Evolutionary conservation across 352 stramenopile genomes (phyloP).

Genomic region (Phytophthora pistaciae): DNA sequence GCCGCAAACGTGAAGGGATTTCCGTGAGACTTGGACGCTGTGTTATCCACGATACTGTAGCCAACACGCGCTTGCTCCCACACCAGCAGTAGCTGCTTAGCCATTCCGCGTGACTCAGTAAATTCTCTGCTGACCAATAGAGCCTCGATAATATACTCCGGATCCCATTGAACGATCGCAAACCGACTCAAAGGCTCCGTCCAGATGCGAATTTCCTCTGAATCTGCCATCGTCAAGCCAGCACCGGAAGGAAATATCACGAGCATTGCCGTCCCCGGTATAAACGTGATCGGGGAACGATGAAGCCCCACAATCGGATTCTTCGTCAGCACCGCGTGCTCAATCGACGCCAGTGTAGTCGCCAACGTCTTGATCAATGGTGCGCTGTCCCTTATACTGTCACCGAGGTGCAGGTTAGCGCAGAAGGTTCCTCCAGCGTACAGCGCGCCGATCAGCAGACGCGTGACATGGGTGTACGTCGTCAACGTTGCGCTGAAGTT

Average conservation of each 20-base stretch:
- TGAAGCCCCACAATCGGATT: constrained; percentile 41
- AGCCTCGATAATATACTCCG: constrained; percentile 42
- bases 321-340: constrained; percentile 48
- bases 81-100: constrained; percentile 33
- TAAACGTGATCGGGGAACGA: constrained; percentile 39
- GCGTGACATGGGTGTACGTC: constrained; percentile 40
- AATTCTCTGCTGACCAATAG: constrained; percentile 44
- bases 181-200: constrained; percentile 43
- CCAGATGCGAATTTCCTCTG: constrained; percentile 22
- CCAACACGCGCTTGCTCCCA: constrained; percentile 29
- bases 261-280: constrained; percentile 47
- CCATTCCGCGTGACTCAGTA: constrained; percentile 3
- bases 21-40: background rate
- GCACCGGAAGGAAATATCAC: constrained; percentile 23
- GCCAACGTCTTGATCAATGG: constrained; percentile 39
- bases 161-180: constrained; percentile 34
- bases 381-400: background rate
- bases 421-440: constrained; percentile 52
- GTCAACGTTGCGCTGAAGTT: constrained; percentile 41
- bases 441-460: constrained; percentile 54
- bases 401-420: constrained; percentile 19
- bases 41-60: background rate
- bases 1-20: constrained; percentile 24
- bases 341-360: constrained; percentile 34
- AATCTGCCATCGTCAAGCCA: background rate